These are phyloP conservation scores for Chalaropsis thielavioides DNA, from an alignment of 2,329 filamentous ascomycete species.

Conservation along the genomic window DNA sequence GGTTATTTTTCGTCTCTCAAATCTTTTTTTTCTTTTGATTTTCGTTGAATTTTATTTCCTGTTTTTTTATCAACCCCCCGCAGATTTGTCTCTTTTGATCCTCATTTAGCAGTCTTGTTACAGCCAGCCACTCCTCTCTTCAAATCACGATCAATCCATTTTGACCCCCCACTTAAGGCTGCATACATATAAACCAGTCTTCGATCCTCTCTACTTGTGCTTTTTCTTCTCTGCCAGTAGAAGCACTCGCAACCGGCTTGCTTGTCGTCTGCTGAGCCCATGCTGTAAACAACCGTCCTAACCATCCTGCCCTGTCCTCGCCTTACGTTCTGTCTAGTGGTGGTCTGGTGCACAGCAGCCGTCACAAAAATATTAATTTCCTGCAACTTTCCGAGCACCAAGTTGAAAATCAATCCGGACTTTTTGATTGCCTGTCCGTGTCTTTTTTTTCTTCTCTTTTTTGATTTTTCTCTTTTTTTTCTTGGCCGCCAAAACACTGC, in stretches of 20 bases:
- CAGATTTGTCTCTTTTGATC: neutral
- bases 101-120: neutral
- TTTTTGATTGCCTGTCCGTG: neutral
- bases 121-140: neutral
- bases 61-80: neutral
- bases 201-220: neutral
- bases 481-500: neutral
- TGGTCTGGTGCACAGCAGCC: neutral
- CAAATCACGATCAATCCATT: neutral
- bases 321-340: neutral
- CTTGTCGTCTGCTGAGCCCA: neutral
- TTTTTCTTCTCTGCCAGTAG: neutral
- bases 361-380: neutral
- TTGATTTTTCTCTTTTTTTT: neutral
- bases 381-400: neutral
- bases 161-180: neutral
- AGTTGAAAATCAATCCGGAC: neutral
- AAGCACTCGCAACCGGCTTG: neutral
- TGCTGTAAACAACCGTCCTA: neutral
- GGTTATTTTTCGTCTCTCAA: neutral
- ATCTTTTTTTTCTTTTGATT: neutral
- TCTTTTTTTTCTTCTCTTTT: neutral
- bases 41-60: neutral
- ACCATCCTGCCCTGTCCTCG: neutral
- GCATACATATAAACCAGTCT: constrained; percentile 3